Evolutionary conservation across 2,329 filamentous ascomycete species (phyloP), one percentile per base, ranked within the genome.

Genomic region (Cercospora citrullina): DNA sequence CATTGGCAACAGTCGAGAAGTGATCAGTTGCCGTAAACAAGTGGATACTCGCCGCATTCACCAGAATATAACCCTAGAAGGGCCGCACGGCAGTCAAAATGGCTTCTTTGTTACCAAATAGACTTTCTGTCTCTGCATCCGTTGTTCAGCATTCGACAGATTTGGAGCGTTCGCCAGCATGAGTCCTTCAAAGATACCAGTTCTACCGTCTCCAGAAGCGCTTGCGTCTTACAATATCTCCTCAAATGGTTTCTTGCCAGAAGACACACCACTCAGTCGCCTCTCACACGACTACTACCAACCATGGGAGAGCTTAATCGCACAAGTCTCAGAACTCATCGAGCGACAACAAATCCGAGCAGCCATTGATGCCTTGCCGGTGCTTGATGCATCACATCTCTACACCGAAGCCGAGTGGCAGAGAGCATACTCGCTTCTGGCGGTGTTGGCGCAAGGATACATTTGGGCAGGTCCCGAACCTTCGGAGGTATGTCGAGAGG

Each of bases 261-360:
- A 91, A 72, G 88, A 92, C 70, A 81, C 90, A 21, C 94, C 94
- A 45, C 84, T 97, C 71, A 88, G 90, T 65, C 84, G 87, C 66
- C 87, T 98, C 18, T 90, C 93, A n/a, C 91, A 97, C 77, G 88
- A 89, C 3, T 97, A 97, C 83, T 98, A 97, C 80, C 90, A 91
- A 79, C 92, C 92, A 76, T 98, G 94, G 94, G 94, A 98, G 81
- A 87, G 89, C 51, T 86, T 97, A 60, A 87, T 90, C 30, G 86
- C 89, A 70, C 96, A 96, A 75, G 85, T 98, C 30, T 93, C 96
- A 80, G 87, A 88, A 7, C 84, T 97, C 67, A 88, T 97, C 59
- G 86, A 96, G 64, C 93, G 88, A 79, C 91, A 90, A 77, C 88
- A 93, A 65, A 84, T 98, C 67, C 90, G 93, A 58, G 86, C 87